Evolutionary conservation across 306 rosid species (phyloP), one percentile per base, ranked within the genome.

Genomic region (Begonia masoniana): DNA sequence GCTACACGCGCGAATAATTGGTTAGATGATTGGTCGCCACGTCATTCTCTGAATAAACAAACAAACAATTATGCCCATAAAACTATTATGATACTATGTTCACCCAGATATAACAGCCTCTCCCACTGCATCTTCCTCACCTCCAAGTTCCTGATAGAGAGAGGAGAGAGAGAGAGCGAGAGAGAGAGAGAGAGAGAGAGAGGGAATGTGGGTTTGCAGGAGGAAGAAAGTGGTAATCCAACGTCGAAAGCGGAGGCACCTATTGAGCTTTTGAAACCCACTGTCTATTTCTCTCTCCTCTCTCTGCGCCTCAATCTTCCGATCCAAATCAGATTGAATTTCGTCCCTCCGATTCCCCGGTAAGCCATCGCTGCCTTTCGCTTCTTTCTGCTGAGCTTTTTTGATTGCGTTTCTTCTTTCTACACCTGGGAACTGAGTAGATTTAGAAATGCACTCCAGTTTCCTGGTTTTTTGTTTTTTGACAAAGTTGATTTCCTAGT

Each of bases 1-100:
- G 24, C 4, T 21, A 3, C 24, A 21, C 24, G 24, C 24, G 24
- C 24, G 24, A 21, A 21, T 21, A 21, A 21, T 21, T 21, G 24
- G 24, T 21, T 21, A 31, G 11, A 26, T n/a, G 60, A 21, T 62
- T 11, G 54, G 57, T 41, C 42, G 51, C 63, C 58, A 23, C 45
- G 35, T 62, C 63, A 58, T 58, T 43, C 50, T 50, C 58, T 13
- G 17, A 54, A 57, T 13, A 39, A 35, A 48, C 23, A 66, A 59
- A 31, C 26, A 55, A 54, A 23, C 14, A 50, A 12, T 13, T 13
- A 12, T 50, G 23, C 10, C 16, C 14, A 50, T 13, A 9, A 16
- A 50, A 50, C 2, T 9, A 3, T 0, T 12, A 50, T 50, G 11
- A 13, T 14, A 50, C 11, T 15, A 2, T 4, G 17, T 50, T 3